Conservation (phyloP, 2,329 filamentous ascomycete species). For the Xylariaceae sp. region DNA sequence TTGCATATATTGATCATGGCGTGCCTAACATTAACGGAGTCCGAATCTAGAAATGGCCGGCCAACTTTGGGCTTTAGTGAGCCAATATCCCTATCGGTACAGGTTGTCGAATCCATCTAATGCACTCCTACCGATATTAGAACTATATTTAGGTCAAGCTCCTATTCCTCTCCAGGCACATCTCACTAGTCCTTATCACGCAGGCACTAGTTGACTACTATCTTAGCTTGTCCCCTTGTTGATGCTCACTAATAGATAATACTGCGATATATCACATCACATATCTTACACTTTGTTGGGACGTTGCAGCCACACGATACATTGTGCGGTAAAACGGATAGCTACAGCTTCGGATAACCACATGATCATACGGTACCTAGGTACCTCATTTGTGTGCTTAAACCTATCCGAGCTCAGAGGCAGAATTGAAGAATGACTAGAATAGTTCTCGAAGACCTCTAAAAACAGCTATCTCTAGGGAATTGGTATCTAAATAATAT, state of each 20-base stretch:
- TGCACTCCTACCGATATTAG: neutral
- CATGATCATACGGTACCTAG: neutral
- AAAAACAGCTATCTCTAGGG: neutral
- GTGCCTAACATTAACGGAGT: neutral
- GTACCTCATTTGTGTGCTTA: neutral
- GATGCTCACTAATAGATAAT: neutral
- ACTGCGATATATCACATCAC: neutral
- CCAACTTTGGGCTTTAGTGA: neutral
- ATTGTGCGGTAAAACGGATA: neutral
- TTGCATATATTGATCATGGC: neutral
- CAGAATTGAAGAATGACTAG: neutral
- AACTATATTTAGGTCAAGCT: too few relatives aligned
- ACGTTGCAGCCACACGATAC: neutral
- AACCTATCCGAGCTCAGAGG: neutral
- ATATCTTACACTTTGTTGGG: neutral
- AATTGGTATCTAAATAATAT: neutral
- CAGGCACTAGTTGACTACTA: neutral
- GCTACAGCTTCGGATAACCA: neutral
- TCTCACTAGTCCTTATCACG: neutral
- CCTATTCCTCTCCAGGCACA: neutral
- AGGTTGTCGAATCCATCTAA: neutral
- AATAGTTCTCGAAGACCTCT: neutral
- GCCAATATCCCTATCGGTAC: neutral
- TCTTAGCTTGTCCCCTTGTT: neutral
- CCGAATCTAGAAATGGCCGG: neutral